Conservation (phyloP, 2,329 filamentous ascomycete species). For the Colletotrichum destructivum region DNA sequence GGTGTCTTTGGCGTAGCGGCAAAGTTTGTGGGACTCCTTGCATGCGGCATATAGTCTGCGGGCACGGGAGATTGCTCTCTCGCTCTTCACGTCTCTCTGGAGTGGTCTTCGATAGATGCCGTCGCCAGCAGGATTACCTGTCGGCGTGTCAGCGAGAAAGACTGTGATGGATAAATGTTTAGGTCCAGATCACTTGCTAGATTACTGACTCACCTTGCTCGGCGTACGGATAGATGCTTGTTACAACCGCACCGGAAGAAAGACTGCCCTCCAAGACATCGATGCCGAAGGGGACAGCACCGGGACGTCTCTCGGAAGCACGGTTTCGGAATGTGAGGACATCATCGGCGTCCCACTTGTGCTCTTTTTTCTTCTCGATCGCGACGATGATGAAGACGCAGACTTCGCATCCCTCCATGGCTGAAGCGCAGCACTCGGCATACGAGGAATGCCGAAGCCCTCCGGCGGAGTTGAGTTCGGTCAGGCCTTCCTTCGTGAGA, state of each 20-base stretch:
- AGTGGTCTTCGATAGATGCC: constrained; percentile 19
- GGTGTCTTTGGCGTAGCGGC: constrained; percentile 20
- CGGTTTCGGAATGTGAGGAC: constrained; percentile 20
- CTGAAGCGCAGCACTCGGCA: not conserved
- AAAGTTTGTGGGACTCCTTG: not conserved
- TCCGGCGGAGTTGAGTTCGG: not conserved
- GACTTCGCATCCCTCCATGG: not conserved
- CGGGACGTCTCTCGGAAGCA: not conserved
- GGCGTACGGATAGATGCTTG: constrained; percentile 12
- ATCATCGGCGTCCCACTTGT: not conserved
- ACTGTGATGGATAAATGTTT: too few relatives aligned
- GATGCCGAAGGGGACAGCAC: not conserved
- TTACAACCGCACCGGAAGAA: not conserved
- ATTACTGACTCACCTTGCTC: constrained; percentile 3
- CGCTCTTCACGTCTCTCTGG: constrained; percentile 19
- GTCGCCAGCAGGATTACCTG: not conserved
- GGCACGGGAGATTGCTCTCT: not conserved
- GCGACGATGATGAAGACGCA: constrained; percentile 15
- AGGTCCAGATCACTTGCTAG: too few relatives aligned
- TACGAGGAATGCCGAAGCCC: constrained; percentile 18
- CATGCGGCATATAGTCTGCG: not conserved
- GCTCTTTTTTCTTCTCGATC: not conserved
- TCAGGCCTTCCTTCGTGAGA: constrained; percentile 17
- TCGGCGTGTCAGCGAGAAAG: too few relatives aligned
- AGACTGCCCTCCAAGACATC: constrained; percentile 13